Percentiles rank a stretch among this genome's conserved stretches.
Evolutionary conservation across 192 early-diverging fungal genomes (phyloP).

Genomic region (Dissophora globulifera): DNA sequence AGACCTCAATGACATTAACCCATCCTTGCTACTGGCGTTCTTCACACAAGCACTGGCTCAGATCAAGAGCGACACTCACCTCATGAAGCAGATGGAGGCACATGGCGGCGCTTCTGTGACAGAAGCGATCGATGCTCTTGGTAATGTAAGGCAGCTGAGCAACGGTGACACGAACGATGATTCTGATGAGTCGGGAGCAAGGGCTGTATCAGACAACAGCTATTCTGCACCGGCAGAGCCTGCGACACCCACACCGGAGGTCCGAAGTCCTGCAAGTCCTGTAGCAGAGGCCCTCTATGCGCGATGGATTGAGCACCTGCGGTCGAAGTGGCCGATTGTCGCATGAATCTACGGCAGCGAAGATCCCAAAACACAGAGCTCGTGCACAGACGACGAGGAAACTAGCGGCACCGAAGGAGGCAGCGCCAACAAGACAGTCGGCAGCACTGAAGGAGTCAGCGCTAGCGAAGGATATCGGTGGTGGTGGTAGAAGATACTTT

Average conservation of each 20-base stretch:
- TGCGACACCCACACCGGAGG: conserved; percentile 14
- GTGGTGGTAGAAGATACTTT: too few species aligned
- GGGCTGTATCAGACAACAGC: too few species aligned
- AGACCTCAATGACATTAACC: conserved; percentile 54
- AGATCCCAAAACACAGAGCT: conserved; percentile 29
- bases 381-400: background rate
- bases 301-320: conserved; percentile 56
- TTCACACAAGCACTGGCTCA: conserved; percentile 51
- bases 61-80: conserved; percentile 33
- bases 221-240: too few species aligned
- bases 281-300: conserved; percentile 53
- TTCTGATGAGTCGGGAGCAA: too few species aligned
- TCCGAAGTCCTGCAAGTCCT: conserved; percentile 33
- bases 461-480: too few species aligned
- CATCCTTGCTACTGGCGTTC: conserved; percentile 46
- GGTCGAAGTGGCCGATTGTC: conserved; percentile 59
- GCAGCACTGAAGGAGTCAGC: too few species aligned
- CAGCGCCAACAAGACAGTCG: too few species aligned
- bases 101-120: conserved; percentile 23
- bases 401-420: background rate
- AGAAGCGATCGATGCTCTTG: conserved; percentile 21
- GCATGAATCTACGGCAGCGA: conserved; percentile 55
- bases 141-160: conserved; percentile 11
- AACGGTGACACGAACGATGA: too few species aligned
- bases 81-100: conserved; percentile 29